A percentile compares a stretch with the other conserved stretches of the same genome.
These are phyloP conservation scores for Cetradonia linearis DNA, from an alignment of 495 filamentous ascomycete genomes.

Conservation along the genomic window DNA sequence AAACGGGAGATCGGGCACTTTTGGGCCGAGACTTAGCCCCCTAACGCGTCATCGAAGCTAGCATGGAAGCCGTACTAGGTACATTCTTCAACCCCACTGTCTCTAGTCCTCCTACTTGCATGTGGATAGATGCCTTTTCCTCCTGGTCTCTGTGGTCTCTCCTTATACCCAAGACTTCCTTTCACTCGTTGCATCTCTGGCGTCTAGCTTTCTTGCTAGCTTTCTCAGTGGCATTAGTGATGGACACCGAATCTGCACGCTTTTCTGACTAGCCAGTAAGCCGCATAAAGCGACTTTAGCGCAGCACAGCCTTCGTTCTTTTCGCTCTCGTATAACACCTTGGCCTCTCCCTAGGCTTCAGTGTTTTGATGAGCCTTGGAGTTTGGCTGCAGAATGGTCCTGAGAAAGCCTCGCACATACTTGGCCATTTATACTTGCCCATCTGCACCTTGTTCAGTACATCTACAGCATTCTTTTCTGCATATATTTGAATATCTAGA, in stretches of 20 bases:
- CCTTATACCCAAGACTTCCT: too few species aligned
- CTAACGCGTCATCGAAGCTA: conserved; percentile 2
- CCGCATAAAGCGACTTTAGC: background rate
- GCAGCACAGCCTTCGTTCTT: conserved; percentile 2
- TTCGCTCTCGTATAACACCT: background rate
- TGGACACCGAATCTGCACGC: background rate
- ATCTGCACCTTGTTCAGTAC: background rate
- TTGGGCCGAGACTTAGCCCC: background rate
- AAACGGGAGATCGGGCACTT: too few species aligned
- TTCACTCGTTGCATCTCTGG: too few species aligned
- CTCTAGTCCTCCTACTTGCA: background rate
- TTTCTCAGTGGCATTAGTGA: background rate
- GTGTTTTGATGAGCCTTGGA: background rate
- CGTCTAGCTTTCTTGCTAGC: background rate
- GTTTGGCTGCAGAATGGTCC: background rate
- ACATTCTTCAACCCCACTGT: background rate
- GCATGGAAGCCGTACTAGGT: too few species aligned
- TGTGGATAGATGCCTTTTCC: too few species aligned
- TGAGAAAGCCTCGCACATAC: background rate
- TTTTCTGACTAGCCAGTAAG: background rate
- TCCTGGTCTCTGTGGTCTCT: too few species aligned
- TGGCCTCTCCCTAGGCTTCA: background rate
- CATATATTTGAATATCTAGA: background rate
- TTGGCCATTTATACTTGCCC: background rate
- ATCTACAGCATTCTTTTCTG: background rate